A percentile compares a stretch with the other conserved stretches of the same genome.
phyloP scores from a whole-genome alignment of 768 basidiomycete genomes.

The Calocera cornea region DNA sequence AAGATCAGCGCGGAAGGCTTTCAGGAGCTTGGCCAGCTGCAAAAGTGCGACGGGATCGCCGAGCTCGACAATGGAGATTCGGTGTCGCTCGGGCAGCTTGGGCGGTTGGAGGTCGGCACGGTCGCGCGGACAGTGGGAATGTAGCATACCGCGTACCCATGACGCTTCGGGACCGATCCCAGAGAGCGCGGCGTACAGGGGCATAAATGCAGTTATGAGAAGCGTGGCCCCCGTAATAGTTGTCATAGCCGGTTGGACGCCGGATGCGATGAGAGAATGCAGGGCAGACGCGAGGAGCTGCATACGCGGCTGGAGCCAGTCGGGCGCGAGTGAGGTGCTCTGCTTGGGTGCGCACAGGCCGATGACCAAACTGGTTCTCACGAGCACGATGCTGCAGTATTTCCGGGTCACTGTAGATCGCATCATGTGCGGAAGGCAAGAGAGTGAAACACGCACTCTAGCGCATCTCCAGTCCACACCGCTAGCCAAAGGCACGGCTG shows the following conservation, averaged over 20 bases:
- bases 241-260: not conserved
- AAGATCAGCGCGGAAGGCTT: not conserved
- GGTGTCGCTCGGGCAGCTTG: not conserved
- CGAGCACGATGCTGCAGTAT: not conserved
- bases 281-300: not conserved
- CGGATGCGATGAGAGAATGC: not conserved
- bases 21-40: not conserved
- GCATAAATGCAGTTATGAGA: not conserved
- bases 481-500: not conserved
- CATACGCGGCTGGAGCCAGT: not conserved
- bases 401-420: not conserved
- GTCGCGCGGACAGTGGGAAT: not conserved
- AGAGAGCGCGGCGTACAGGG: not conserved
- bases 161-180: not conserved
- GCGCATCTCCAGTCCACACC: not conserved
- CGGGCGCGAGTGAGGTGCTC: not conserved
- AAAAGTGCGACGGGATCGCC: not conserved
- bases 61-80: not conserved
- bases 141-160: not conserved
- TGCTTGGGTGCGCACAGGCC: not conserved
- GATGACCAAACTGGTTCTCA: not conserved
- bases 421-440: too few species aligned
- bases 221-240: not conserved
- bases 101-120: not conserved
- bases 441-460: not conserved